Percentiles rank a stretch among this genome's conserved stretches.
These are phyloP conservation scores for Cadophora sp. DNA, from an alignment of 2,329 filamentous ascomycete species.

Conservation along the genomic window DNA sequence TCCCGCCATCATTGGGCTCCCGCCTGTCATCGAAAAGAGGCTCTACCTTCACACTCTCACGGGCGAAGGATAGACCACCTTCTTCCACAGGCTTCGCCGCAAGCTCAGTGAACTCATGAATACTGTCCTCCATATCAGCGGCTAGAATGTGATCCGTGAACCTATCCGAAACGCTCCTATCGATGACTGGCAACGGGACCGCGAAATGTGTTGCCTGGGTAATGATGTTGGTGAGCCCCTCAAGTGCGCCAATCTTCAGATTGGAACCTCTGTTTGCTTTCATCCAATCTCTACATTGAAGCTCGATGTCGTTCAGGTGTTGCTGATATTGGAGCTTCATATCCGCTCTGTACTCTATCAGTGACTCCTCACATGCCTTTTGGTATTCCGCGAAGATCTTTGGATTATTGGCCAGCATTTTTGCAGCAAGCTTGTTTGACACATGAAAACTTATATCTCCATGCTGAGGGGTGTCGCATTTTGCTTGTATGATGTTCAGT, in stretches of 20 bases:
- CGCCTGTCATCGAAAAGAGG: not conserved
- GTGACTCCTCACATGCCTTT: not conserved
- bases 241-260: not conserved
- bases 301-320: slow-evolving; percentile 18
- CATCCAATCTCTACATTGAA: slow-evolving; percentile 8
- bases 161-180: not conserved
- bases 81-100: not conserved
- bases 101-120: not conserved
- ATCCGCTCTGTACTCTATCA: not conserved
- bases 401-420: not conserved
- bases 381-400: slow-evolving; percentile 38
- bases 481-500: not conserved
- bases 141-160: not conserved
- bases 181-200: not conserved
- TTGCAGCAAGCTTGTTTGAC: not conserved
- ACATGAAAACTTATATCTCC: not conserved
- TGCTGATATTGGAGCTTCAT: slow-evolving; percentile 19
- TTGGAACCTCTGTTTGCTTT: not conserved
- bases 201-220: not conserved
- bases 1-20: not conserved
- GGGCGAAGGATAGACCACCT: not conserved
- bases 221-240: not conserved
- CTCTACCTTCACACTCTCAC: not conserved
- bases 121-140: not conserved
- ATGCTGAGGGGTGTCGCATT: not conserved